Evolutionary conservation across 2,329 filamentous ascomycete genomes (phyloP).

Genomic region (Aplosporella prunicola): DNA sequence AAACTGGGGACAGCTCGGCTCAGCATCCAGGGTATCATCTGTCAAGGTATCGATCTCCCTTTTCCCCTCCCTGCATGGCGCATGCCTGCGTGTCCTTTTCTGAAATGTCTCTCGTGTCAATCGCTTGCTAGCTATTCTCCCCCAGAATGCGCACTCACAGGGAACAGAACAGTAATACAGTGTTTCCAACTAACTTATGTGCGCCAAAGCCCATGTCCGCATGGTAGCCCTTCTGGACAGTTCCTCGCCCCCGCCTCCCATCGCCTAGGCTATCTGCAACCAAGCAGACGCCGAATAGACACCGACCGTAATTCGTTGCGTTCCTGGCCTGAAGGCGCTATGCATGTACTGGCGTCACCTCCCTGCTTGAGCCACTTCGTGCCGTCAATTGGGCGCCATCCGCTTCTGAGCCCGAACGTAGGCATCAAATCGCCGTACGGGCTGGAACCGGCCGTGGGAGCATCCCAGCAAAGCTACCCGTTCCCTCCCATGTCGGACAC

Average conservation of each 20-base stretch:
- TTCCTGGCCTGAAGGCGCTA: conserved; percentile 22
- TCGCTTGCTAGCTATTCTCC: conserved; percentile 5
- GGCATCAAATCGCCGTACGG: conserved; percentile 7
- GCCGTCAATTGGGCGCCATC: conserved; percentile 28
- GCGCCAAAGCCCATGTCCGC: too few relatives aligned
- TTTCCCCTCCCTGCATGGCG: conserved; percentile 9
- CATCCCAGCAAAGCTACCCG: conserved; percentile 33
- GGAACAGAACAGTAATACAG: conserved; percentile 3
- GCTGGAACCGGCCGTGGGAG: conserved; percentile 16
- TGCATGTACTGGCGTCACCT: conserved; percentile 33
- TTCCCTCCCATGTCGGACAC: conserved; percentile 45
- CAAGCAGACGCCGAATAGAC: conserved; percentile 1
- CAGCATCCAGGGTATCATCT: conserved; percentile 9
- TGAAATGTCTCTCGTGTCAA: conserved; percentile 9
- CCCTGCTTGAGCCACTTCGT: conserved; percentile 21
- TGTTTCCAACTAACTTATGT: too few relatives aligned
- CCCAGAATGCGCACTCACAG: conserved; percentile 9
- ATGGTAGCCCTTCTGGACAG: too few relatives aligned
- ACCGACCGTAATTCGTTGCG: conserved; percentile 9
- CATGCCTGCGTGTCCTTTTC: conserved; percentile 8
- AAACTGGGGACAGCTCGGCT: conserved; percentile 4
- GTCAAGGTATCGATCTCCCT: conserved; percentile 6
- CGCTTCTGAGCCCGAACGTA: conserved; percentile 10
- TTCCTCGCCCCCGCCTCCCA: conserved; percentile 4
- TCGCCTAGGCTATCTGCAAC: too few relatives aligned